Percentiles rank a stretch among this genome's conserved stretches.
Evolutionary conservation across 139 green algal genomes (phyloP).

Genomic region (Zygnema cylindricum): DNA sequence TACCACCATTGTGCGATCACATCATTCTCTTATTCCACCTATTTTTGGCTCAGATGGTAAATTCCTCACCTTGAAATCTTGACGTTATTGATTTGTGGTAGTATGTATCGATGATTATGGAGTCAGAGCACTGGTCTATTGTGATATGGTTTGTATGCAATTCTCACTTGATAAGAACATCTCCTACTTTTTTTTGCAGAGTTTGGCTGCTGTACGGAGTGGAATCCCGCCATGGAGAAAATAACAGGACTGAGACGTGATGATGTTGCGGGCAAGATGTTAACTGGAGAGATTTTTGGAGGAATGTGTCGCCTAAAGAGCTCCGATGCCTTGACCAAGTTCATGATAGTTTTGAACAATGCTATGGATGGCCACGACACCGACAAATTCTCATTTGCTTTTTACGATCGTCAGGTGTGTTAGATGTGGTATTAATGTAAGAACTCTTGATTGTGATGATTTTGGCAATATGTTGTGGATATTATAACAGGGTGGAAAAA

Average conservation of each 20-base stretch:
- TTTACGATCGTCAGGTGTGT: slow-evolving; percentile 44
- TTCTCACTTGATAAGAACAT: no score
- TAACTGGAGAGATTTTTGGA: slow-evolving; percentile 62
- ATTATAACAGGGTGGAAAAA: no score
- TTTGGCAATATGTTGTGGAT: no score
- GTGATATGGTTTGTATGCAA: no score
- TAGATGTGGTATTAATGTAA: no score
- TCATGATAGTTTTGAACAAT: slow-evolving; percentile 61
- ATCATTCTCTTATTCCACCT: slow-evolving; percentile 60
- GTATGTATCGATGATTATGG: no score
- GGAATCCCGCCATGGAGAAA: slow-evolving; percentile 59
- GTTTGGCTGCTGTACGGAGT: slow-evolving; percentile 55
- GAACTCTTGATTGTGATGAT: no score
- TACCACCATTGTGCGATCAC: slow-evolving; percentile 50
- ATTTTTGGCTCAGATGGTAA: slow-evolving; percentile 62
- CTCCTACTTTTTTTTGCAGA: slow-evolving; percentile 27
- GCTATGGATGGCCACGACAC: slow-evolving; percentile 61
- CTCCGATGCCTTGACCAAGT: slow-evolving; percentile 49
- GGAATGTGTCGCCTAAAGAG: slow-evolving; percentile 41
- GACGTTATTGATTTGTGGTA: no score
- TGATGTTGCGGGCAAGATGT: slow-evolving; percentile 58
- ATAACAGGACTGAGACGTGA: slow-evolving; percentile 44
- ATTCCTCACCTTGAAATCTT: no score
- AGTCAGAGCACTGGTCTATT: no score
- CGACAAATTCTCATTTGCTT: slow-evolving; percentile 54